Evolutionary conservation across 495 filamentous ascomycete genomes (phyloP).

Genomic region (Darksidea phi): DNA sequence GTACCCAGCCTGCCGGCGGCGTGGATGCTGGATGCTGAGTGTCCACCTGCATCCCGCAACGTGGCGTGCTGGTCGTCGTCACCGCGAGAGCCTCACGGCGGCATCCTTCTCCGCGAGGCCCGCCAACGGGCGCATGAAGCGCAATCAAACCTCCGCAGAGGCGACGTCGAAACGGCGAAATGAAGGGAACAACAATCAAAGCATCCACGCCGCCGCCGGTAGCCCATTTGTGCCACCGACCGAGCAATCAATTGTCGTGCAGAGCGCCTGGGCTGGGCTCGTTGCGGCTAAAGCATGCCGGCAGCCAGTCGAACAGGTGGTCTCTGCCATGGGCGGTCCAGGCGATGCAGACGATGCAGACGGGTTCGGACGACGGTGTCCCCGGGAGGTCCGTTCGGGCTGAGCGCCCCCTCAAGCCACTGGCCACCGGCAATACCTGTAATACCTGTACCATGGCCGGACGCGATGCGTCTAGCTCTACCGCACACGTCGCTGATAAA

Average conservation of each 20-base stretch:
- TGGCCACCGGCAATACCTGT: not conserved
- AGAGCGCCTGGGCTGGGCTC: not conserved
- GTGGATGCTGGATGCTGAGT: not conserved
- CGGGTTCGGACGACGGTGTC: no score
- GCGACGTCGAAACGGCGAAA: not conserved
- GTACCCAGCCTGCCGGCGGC: not conserved
- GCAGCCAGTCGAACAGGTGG: no score
- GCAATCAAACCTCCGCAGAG: constrained; percentile 9
- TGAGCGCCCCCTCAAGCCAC: no score
- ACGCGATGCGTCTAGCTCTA: not conserved
- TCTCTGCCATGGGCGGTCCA: no score
- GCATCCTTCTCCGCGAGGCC: not conserved
- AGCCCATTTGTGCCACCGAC: not conserved
- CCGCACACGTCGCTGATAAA: not conserved
- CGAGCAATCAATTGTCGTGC: not conserved
- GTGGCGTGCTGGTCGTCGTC: constrained; percentile 6
- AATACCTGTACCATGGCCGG: not conserved
- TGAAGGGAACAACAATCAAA: not conserved
- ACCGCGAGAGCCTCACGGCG: not conserved
- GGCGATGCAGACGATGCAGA: no score
- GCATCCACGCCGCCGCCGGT: not conserved
- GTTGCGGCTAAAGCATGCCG: not conserved
- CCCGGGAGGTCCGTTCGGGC: no score
- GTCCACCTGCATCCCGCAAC: constrained; percentile 1
- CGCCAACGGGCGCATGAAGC: constrained; percentile 1